These are phyloP conservation scores for Pythium guiyangense DNA, from an alignment of 352 stramenopile genomes.

Conservation along the genomic window DNA sequence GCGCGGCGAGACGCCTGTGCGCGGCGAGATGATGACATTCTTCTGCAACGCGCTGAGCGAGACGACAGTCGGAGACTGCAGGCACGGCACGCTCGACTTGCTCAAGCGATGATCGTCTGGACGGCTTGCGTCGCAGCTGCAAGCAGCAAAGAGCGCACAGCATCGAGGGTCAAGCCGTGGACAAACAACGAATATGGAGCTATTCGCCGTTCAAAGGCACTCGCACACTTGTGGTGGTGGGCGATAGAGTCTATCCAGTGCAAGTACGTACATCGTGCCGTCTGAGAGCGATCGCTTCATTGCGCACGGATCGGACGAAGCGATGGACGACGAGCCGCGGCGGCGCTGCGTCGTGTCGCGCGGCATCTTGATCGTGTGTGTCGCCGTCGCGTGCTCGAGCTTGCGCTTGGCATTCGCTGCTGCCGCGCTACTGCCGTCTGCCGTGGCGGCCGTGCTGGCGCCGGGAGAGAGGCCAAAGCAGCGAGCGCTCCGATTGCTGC, in stretches of 20 bases:
- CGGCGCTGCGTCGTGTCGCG: constrained; percentile 23
- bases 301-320: constrained; percentile 12
- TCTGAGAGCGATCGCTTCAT: constrained; percentile 67
- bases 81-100: constrained; percentile 15
- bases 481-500: constrained; percentile 11
- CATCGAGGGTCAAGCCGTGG: not conserved
- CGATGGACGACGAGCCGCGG: constrained; percentile 27
- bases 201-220: too few relatives aligned
- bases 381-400: constrained; percentile 25
- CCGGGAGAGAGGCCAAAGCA: constrained; percentile 7
- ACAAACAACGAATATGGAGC: too few relatives aligned
- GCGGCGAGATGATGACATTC: constrained; percentile 26
- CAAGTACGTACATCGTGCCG: constrained; percentile 58
- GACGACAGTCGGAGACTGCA: constrained; percentile 21
- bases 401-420: constrained; percentile 62
- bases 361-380: constrained; percentile 15
- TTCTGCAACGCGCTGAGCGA: constrained; percentile 12
- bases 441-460: not conserved
- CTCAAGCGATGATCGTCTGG: too few relatives aligned
- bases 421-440: constrained; percentile 15
- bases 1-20: constrained; percentile 12
- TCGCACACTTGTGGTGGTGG: too few relatives aligned
- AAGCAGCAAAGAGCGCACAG: not conserved
- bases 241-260: too few relatives aligned
- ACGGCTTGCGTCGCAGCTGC: constrained; percentile 4